phyloP scores from a whole-genome alignment of 495 filamentous ascomycete species.

The Hypoxylon lienhwacheense region DNA sequence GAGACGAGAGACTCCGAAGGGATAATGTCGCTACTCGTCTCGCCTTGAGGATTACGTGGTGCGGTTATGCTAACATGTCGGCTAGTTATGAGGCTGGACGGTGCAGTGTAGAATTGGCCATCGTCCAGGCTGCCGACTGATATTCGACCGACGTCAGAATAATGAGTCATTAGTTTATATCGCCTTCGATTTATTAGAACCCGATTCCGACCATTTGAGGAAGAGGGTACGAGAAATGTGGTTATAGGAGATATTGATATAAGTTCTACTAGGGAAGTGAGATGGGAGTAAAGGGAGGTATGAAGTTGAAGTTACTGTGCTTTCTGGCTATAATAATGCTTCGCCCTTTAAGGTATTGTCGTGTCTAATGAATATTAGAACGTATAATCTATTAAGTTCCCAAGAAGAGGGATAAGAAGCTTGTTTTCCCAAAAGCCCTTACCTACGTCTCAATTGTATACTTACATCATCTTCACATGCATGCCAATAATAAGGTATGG shows the following conservation, averaged over 20 bases:
- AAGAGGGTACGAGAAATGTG: conserved; percentile 3
- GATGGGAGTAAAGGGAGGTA: neutral
- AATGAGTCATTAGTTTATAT: conserved; percentile 12
- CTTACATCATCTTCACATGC: no score
- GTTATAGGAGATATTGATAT: conserved; percentile 17
- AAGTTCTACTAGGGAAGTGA: neutral
- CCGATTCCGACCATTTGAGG: neutral
- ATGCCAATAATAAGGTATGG: no score
- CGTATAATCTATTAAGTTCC: no score
- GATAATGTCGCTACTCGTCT: neutral
- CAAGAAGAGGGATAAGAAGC: no score
- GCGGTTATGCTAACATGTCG: conserved; percentile 17
- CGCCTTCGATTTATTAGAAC: conserved; percentile 2
- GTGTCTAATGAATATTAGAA: no score
- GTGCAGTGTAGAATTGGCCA: conserved; percentile 25
- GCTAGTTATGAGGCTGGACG: conserved; percentile 16
- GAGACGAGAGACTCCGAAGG: conserved; percentile 7
- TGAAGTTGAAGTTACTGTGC: neutral
- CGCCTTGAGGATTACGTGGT: conserved; percentile 12
- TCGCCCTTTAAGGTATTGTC: neutral
- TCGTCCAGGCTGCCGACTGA: conserved; percentile 19
- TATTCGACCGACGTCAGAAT: conserved; percentile 4
- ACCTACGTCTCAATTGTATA: no score
- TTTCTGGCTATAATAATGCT: no score
- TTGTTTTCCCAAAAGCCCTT: no score